Percentiles rank a stretch among this genome's conserved stretches.
These are phyloP conservation scores for Psidium friedrichsthalianum DNA, from an alignment of 345 rosid genomes.

Conservation along the genomic window DNA sequence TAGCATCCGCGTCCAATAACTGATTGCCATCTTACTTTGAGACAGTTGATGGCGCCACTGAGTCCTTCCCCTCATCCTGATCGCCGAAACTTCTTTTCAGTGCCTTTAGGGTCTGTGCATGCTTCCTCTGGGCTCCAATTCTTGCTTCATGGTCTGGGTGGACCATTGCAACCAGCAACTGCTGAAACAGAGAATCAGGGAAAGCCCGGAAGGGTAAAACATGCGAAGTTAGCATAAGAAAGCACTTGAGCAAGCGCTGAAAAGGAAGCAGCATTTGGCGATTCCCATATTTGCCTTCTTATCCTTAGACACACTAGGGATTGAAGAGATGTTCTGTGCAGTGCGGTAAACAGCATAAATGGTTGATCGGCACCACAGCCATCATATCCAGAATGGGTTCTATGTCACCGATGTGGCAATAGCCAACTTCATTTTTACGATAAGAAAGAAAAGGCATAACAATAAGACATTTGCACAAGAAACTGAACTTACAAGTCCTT, in stretches of 20 bases:
- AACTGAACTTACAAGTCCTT: too few species aligned
- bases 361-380: slow-evolving; percentile 65
- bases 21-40: slow-evolving; percentile 23
- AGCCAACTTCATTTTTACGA: not conserved
- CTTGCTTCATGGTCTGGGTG: slow-evolving; percentile 71
- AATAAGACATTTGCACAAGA: too few species aligned
- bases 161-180: slow-evolving; percentile 67
- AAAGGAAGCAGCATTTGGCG: not conserved
- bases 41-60: slow-evolving; percentile 18
- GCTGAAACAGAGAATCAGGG: slow-evolving; percentile 87
- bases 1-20: slow-evolving; percentile 13
- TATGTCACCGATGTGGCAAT: slow-evolving; percentile 65
- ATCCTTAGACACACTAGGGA: slow-evolving; percentile 60
- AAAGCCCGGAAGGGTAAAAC: slow-evolving; percentile 50
- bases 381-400: slow-evolving; percentile 85
- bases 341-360: slow-evolving; percentile 55
- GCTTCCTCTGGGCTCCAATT: slow-evolving; percentile 46
- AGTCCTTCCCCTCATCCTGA: slow-evolving; percentile 29
- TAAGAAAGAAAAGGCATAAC: not conserved
- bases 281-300: slow-evolving; percentile 49
- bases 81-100: slow-evolving; percentile 24
- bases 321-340: slow-evolving; percentile 46
- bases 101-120: not conserved
- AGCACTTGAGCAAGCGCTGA: not conserved
- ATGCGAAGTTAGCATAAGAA: slow-evolving; percentile 3